Conservation (phyloP, 2,329 filamentous ascomycete genomes). For the Cladophialophora carrionii region DNA sequence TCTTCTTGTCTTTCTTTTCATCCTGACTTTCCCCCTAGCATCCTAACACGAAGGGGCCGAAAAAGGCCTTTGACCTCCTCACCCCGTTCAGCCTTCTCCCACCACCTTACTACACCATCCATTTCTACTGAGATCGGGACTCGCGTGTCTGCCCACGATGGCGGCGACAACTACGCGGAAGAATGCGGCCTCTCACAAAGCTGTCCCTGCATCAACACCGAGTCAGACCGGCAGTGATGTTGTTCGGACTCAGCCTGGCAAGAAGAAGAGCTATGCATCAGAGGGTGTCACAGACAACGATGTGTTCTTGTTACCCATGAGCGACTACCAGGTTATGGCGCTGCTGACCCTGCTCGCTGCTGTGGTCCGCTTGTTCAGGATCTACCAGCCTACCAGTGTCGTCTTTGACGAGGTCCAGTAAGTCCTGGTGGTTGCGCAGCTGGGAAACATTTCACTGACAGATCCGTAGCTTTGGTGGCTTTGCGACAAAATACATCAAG, state of each 20-base stretch:
- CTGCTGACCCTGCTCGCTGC: slow-evolving; percentile 74
- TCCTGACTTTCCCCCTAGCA: slow-evolving; percentile 18
- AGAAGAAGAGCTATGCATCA: slow-evolving; percentile 50
- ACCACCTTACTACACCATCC: neutral
- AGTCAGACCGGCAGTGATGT: slow-evolving; percentile 26
- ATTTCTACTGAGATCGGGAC: neutral
- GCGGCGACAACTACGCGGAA: slow-evolving; percentile 22
- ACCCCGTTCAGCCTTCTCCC: slow-evolving; percentile 6
- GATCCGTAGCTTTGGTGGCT: slow-evolving; percentile 81
- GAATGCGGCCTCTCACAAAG: slow-evolving; percentile 21
- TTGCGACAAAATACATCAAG: slow-evolving; percentile 99
- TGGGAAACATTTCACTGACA: slow-evolving; percentile 14
- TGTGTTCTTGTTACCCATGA: slow-evolving; percentile 80
- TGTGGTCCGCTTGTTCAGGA: slow-evolving; percentile 85
- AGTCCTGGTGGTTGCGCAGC: slow-evolving; percentile 47
- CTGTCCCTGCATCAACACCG: slow-evolving; percentile 34
- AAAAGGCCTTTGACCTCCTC: slow-evolving; percentile 4
- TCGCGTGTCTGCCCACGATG: slow-evolving; percentile 19
- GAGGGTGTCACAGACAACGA: slow-evolving; percentile 77
- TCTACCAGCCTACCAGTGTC: slow-evolving; percentile 93
- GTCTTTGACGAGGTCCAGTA: slow-evolving; percentile 99
- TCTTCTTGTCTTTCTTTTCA: slow-evolving; percentile 44
- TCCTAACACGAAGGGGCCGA: slow-evolving; percentile 2
- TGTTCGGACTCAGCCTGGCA: slow-evolving; percentile 32
- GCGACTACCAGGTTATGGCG: slow-evolving; percentile 78